phyloP scores from a whole-genome alignment of 768 basidiomycete genomes.

The Mrakia gelida region DNA sequence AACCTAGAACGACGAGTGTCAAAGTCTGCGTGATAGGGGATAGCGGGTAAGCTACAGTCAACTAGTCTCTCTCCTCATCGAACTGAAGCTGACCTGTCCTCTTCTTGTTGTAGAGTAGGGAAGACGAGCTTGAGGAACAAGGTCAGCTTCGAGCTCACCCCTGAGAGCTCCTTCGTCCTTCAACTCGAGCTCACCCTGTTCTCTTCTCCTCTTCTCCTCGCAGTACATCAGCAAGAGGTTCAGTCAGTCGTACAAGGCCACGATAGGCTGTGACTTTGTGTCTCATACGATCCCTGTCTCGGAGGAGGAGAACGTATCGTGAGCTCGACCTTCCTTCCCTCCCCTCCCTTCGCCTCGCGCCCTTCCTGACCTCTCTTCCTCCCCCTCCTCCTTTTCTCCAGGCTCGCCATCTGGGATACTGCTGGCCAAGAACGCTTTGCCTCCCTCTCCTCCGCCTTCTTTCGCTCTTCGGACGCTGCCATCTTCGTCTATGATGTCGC shows the following conservation, averaged over 20 bases:
- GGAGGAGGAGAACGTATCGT: constrained; percentile 38
- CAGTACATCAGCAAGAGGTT: constrained; percentile 75
- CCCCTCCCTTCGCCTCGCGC: neutral
- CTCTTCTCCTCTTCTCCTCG: neutral
- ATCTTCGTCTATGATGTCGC: constrained; percentile 78
- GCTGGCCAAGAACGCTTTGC: constrained; percentile 79
- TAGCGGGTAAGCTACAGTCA: neutral
- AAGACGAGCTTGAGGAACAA: neutral
- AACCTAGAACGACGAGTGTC: neutral
- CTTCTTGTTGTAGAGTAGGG: neutral
- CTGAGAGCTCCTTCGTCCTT: neutral
- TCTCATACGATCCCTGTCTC: constrained; percentile 62
- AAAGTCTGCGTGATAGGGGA: neutral
- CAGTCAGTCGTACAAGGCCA: constrained; percentile 71
- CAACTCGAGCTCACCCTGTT: neutral
- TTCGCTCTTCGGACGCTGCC: constrained; percentile 76
- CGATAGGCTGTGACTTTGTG: constrained; percentile 86
- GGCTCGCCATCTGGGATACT: constrained; percentile 73
- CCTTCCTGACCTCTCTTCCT: neutral
- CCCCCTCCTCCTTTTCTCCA: neutral
- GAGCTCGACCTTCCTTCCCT: neutral
- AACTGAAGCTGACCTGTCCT: neutral
- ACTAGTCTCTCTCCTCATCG: neutral
- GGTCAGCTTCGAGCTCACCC: neutral
- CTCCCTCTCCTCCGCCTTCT: constrained; percentile 73